phyloP scores from a whole-genome alignment of 345 rosid species.

The Hypericum perforatum region DNA sequence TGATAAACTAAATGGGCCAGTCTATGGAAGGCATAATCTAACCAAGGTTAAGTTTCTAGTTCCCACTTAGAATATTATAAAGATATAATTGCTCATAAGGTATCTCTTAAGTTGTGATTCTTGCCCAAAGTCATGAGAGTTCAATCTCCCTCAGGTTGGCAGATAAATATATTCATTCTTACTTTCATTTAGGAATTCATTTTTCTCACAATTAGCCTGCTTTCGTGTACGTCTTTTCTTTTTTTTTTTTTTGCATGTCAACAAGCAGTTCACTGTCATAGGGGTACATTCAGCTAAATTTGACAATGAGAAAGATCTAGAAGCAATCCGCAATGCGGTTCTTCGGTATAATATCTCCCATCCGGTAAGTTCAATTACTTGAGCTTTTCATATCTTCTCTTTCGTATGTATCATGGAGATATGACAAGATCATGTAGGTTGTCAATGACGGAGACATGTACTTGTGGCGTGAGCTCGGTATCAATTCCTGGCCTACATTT shows the following conservation, averaged over 20 bases:
- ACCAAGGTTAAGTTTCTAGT: no score
- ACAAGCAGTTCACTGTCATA: slow-evolving; percentile 62
- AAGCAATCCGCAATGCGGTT: slow-evolving; percentile 87
- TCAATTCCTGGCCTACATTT: slow-evolving; percentile 97
- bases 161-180: no score
- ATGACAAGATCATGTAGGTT: slow-evolving; percentile 35
- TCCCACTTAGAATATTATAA: no score
- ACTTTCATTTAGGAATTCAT: no score
- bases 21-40: no score
- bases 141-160: no score
- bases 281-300: slow-evolving; percentile 98
- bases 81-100: no score
- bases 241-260: slow-evolving; percentile 4
- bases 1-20: no score
- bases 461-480: slow-evolving; percentile 81
- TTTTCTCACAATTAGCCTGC: neutral
- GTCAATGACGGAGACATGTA: slow-evolving; percentile 95
- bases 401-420: no score
- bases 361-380: slow-evolving; percentile 44
- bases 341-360: slow-evolving; percentile 73
- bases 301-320: slow-evolving; percentile 93
- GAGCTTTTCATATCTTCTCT: neutral
- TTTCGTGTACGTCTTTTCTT: neutral
- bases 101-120: no score
- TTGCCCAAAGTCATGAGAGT: no score